A percentile compares a stretch with the other conserved stretches of the same genome.
These are phyloP conservation scores for Cytospora leucostoma DNA, from an alignment of 2,329 filamentous ascomycete species.

Conservation along the genomic window DNA sequence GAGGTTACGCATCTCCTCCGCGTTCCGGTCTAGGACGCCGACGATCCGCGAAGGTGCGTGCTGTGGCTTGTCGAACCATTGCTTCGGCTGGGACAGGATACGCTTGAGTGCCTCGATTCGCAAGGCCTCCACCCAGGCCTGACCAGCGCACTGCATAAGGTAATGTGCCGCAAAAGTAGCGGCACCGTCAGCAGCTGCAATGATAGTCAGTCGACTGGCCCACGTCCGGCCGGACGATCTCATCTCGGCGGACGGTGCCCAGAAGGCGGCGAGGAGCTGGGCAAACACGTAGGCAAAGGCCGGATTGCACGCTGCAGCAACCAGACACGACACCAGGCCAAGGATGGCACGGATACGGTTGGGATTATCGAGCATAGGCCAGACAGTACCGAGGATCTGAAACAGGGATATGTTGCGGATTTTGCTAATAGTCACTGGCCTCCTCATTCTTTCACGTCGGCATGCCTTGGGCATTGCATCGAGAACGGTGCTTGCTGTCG, in stretches of 20 bases:
- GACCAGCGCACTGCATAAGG: constrained; percentile 69
- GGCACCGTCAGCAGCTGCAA: constrained; percentile 67
- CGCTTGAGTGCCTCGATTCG: constrained; percentile 67
- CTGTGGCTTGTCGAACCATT: constrained; percentile 73
- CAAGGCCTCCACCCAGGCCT: constrained; percentile 75
- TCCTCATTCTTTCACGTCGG: neutral
- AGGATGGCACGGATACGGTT: constrained; percentile 58
- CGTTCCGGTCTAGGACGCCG: constrained; percentile 75
- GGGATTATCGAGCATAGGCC: constrained; percentile 59
- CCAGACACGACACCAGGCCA: constrained; percentile 61
- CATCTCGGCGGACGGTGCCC: constrained; percentile 47
- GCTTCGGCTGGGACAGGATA: constrained; percentile 73
- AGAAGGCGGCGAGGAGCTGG: constrained; percentile 71
- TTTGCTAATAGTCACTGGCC: neutral
- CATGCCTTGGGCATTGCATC: neutral
- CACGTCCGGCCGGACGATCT: constrained; percentile 59
- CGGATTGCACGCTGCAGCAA: constrained; percentile 69
- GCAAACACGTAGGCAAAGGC: constrained; percentile 77
- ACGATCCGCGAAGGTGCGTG: constrained; percentile 66
- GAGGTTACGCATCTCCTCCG: constrained; percentile 84
- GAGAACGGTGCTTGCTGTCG: neutral
- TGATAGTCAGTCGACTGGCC: constrained; percentile 67
- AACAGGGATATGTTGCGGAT: constrained; percentile 40
- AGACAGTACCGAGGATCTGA: constrained; percentile 67
- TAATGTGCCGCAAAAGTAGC: constrained; percentile 69